These are phyloP conservation scores for Eucalyptus grandis DNA, from an alignment of 345 rosid genomes.

Conservation along the genomic window DNA sequence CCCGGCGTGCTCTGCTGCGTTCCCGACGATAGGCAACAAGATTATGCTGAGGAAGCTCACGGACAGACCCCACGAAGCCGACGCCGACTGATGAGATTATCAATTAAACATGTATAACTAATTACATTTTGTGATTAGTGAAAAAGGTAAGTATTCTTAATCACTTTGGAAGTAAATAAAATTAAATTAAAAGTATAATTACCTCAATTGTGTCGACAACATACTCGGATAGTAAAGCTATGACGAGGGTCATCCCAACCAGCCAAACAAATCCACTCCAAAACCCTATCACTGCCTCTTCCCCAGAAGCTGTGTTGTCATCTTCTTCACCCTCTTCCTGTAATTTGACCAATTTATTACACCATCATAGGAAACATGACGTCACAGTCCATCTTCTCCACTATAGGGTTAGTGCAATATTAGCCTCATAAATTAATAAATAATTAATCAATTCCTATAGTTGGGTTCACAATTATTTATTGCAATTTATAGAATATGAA, in stretches of 20 bases:
- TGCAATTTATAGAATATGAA: background rate
- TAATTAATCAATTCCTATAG: background rate
- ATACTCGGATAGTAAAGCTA: slow-evolving; percentile 70
- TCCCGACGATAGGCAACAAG: slow-evolving; percentile 86
- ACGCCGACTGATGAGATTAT: slow-evolving; percentile 16
- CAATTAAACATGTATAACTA: background rate
- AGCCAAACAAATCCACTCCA: slow-evolving; percentile 85
- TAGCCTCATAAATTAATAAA: background rate
- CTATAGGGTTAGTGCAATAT: background rate
- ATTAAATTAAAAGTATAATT: background rate
- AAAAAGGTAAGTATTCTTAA: background rate
- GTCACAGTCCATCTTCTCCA: background rate
- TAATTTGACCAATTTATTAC: background rate
- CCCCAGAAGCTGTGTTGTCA: slow-evolving; percentile 24
- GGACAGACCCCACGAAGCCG: slow-evolving; percentile 83
- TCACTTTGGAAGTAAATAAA: background rate
- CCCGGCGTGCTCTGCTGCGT: slow-evolving; percentile 94
- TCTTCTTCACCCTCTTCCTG: slow-evolving; percentile 30
- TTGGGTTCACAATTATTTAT: background rate
- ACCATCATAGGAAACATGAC: background rate
- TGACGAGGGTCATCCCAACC: slow-evolving; percentile 63
- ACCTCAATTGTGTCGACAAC: slow-evolving; percentile 87
- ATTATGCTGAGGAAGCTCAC: slow-evolving; percentile 85
- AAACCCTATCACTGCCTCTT: slow-evolving; percentile 62
- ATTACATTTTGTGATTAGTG: background rate